A percentile compares a stretch with the other conserved stretches of the same genome.
Conservation (phyloP, 306 rosid genomes). For the Inga oerstediana region DNA sequence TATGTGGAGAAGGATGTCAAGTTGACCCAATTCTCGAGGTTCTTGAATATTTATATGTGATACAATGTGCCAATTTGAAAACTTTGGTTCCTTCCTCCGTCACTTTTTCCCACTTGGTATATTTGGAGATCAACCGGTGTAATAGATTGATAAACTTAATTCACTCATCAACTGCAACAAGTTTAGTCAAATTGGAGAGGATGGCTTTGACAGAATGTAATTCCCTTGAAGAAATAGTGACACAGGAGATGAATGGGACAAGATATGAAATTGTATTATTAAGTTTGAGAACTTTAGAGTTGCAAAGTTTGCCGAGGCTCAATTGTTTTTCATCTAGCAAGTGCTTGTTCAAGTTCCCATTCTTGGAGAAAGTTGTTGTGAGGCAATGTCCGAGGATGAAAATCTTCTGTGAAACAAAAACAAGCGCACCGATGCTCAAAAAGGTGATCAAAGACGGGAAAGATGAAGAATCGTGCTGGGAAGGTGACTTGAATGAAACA, state of each 20-base stretch:
- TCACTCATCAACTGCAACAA: neutral
- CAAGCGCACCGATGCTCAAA: neutral
- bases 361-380: neutral
- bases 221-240: constrained; percentile 2
- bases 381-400: neutral
- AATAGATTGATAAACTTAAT: neutral
- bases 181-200: neutral
- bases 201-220: neutral
- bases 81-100: neutral
- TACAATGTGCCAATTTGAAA: neutral
- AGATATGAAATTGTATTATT: neutral
- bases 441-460: neutral
- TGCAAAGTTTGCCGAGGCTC: neutral
- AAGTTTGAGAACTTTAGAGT: neutral
- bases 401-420: neutral
- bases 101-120: neutral
- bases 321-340: neutral
- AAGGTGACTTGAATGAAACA: neutral
- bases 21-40: neutral
- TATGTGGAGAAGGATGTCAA: neutral
- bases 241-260: neutral
- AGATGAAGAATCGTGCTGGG: neutral
- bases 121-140: neutral
- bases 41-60: neutral
- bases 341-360: neutral